Evolutionary conservation across 2,329 filamentous ascomycete genomes (phyloP).

Genomic region (Scedosporium minutisporum): DNA sequence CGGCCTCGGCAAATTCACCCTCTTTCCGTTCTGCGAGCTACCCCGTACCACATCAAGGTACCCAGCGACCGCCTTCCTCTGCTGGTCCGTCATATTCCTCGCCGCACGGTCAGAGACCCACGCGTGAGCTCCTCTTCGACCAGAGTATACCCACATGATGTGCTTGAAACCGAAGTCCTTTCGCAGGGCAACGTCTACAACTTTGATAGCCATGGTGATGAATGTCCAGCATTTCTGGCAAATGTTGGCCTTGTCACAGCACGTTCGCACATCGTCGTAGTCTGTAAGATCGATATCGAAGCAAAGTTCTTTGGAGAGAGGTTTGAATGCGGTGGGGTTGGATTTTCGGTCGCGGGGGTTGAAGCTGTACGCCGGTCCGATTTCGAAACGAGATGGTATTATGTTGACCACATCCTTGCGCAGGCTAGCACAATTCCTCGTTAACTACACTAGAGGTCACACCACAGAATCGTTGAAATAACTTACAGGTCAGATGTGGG

Average conservation of each 20-base stretch:
- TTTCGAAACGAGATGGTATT: slow-evolving; percentile 92
- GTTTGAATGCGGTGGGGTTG: slow-evolving; percentile 73
- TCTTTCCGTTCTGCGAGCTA: slow-evolving; percentile 76
- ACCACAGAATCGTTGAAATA: neutral
- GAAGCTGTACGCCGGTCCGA: slow-evolving; percentile 90
- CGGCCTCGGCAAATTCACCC: slow-evolving; percentile 73
- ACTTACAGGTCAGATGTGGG: slow-evolving; percentile 42
- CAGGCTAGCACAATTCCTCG: slow-evolving; percentile 38
- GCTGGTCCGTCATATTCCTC: slow-evolving; percentile 73
- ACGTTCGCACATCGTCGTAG: slow-evolving; percentile 94
- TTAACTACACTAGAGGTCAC: neutral
- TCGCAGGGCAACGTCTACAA: slow-evolving; percentile 74
- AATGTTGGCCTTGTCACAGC: slow-evolving; percentile 87
- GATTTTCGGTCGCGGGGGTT: slow-evolving; percentile 92
- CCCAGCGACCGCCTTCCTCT: slow-evolving; percentile 72
- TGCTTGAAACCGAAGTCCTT: slow-evolving; percentile 97
- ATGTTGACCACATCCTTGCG: slow-evolving; percentile 84
- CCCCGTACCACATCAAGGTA: slow-evolving; percentile 89
- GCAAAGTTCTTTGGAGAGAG: slow-evolving; percentile 85
- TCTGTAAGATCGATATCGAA: slow-evolving; percentile 99
- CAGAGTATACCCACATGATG: slow-evolving; percentile 97
- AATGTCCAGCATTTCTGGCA: slow-evolving; percentile 94
- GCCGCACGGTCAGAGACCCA: slow-evolving; percentile 94
- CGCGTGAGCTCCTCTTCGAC: slow-evolving; percentile 89
- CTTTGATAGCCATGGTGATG: slow-evolving; percentile 95